Percentiles rank a stretch among this genome's conserved stretches.
Conservation (phyloP, 2,329 filamentous ascomycete species). For the Lecanicillium sp. region DNA sequence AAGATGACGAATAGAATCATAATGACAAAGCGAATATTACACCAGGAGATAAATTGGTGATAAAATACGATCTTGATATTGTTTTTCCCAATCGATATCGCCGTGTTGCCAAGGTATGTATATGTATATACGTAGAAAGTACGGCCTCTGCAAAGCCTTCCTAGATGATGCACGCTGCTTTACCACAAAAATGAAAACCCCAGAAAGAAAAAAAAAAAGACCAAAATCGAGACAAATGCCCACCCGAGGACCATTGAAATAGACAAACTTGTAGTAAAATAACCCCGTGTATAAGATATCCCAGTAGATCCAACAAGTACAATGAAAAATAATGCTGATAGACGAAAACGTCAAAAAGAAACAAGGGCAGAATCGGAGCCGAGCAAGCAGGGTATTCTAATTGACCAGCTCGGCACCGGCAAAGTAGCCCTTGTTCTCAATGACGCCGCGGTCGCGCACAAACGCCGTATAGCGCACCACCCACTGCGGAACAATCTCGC, state of each 20-base stretch:
- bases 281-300: background rate
- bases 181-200: no score
- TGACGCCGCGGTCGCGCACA: slow-evolving; percentile 85
- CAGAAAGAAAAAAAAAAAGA: slow-evolving; percentile 9
- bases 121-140: no score
- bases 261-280: slow-evolving; percentile 15
- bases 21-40: no score
- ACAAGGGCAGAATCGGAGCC: slow-evolving; percentile 4
- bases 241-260: background rate
- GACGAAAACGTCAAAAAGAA: slow-evolving; percentile 8
- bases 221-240: no score
- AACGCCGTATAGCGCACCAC: slow-evolving; percentile 97
- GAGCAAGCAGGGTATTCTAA: slow-evolving; percentile 4
- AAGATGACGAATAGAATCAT: no score
- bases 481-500: slow-evolving; percentile 82
- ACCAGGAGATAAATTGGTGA: no score
- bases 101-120: no score
- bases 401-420: slow-evolving; percentile 67
- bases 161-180: no score
- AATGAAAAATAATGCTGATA: slow-evolving; percentile 7
- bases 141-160: no score
- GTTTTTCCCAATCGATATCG: no score
- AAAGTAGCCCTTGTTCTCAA: slow-evolving; percentile 98
- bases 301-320: background rate
- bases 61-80: no score